These are phyloP conservation scores for Sporothrix sp. DNA, from an alignment of 2,329 filamentous ascomycete genomes.

Conservation along the genomic window DNA sequence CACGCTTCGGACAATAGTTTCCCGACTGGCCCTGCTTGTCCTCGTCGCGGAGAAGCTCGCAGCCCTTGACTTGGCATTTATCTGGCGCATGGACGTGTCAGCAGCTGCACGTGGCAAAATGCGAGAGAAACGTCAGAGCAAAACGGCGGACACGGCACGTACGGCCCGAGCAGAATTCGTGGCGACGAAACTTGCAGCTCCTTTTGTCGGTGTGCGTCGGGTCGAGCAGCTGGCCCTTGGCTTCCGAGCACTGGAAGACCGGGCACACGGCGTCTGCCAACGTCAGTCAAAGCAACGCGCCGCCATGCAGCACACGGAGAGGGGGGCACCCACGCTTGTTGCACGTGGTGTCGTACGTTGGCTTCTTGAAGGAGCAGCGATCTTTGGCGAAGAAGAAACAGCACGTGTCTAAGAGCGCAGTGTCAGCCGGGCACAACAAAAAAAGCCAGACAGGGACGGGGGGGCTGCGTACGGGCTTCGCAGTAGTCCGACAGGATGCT, in stretches of 20 bases:
- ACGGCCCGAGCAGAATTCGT: slow-evolving; percentile 13
- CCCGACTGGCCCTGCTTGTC: background rate
- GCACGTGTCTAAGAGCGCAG: slow-evolving; percentile 15
- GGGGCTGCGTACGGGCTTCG: slow-evolving; percentile 1
- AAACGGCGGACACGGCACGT: too few relatives aligned
- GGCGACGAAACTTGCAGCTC: slow-evolving; percentile 5
- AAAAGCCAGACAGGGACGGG: background rate
- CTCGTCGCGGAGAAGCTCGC: slow-evolving; percentile 9
- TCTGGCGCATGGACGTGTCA: slow-evolving; percentile 6
- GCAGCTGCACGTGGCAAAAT: background rate
- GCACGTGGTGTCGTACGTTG: slow-evolving; percentile 2
- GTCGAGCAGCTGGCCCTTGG: slow-evolving; percentile 9
- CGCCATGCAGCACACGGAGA: too few relatives aligned
- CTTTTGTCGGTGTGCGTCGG: background rate
- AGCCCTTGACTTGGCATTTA: background rate
- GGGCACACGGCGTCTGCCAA: slow-evolving; percentile 4
- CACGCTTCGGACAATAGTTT: slow-evolving; percentile 7
- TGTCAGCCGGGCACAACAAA: background rate
- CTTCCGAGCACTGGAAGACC: background rate
- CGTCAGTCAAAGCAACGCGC: too few relatives aligned
- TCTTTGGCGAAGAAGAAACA: slow-evolving; percentile 12
- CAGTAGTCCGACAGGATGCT: background rate
- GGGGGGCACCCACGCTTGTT: slow-evolving; percentile 8
- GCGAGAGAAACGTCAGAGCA: background rate
- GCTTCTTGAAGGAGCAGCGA: slow-evolving; percentile 9